Evolutionary conservation across 1,284 basidiomycete genomes (phyloP).

Genomic region (Apiotrichum veenhuisii): DNA sequence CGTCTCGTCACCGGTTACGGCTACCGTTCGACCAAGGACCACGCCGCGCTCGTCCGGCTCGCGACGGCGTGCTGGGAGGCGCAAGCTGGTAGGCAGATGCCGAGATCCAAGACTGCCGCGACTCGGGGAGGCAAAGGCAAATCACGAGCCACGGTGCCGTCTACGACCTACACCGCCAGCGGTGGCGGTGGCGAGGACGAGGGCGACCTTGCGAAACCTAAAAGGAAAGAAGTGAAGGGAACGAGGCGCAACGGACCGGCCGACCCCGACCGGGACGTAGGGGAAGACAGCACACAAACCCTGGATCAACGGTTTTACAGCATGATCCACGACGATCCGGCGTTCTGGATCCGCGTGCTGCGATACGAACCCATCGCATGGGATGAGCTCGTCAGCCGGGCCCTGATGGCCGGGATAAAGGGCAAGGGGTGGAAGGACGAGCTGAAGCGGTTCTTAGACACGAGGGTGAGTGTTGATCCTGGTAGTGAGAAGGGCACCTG

Average conservation of each 20-base stretch:
- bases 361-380: slow-evolving; percentile 48
- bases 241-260: background rate
- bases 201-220: no score
- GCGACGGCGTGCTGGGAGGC: slow-evolving; percentile 43
- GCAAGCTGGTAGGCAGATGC: slow-evolving; percentile 8
- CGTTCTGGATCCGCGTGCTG: slow-evolving; percentile 36
- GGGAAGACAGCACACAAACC: background rate
- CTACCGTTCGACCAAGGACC: slow-evolving; percentile 30
- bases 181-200: background rate
- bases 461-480: slow-evolving; percentile 43
- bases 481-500: no score
- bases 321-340: slow-evolving; percentile 33
- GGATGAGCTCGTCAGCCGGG: slow-evolving; percentile 41
- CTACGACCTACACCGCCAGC: background rate
- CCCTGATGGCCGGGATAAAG: slow-evolving; percentile 29
- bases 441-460: slow-evolving; percentile 41
- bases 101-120: no score
- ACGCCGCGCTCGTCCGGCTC: slow-evolving; percentile 28
- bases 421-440: slow-evolving; percentile 36
- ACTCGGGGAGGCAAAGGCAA: background rate
- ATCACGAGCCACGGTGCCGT: background rate
- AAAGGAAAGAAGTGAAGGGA: background rate
- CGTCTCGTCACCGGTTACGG: slow-evolving; percentile 29
- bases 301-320: slow-evolving; percentile 28
- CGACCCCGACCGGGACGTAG: no score